Evolutionary conservation across 768 basidiomycete genomes (phyloP).

Genomic region (Naganishia vishniacii): DNA sequence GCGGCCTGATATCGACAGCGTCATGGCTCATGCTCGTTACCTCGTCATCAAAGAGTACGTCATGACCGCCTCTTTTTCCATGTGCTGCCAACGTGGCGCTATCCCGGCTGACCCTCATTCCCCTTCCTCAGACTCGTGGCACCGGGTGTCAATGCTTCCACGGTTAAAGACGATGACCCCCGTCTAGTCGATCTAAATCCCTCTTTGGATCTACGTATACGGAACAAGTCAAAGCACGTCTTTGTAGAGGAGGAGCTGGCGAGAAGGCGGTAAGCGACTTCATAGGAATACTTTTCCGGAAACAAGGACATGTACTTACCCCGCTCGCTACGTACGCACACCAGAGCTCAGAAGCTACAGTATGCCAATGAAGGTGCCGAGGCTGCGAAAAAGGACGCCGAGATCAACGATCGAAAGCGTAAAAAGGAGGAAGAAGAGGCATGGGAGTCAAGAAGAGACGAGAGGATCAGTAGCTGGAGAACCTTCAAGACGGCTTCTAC

Average conservation of each 20-base stretch:
- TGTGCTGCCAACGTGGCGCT: too few species aligned
- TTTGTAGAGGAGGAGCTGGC: conserved; percentile 46
- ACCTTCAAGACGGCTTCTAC: conserved; percentile 29
- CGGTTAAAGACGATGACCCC: conserved; percentile 41
- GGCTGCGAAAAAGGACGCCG: conserved; percentile 42
- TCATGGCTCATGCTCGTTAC: conserved; percentile 44
- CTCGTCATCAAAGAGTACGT: conserved; percentile 44
- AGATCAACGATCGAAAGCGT: conserved; percentile 39
- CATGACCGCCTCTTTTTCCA: not conserved
- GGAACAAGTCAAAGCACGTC: conserved; percentile 42
- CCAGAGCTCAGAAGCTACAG: conserved; percentile 40
- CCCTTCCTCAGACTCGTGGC: conserved; percentile 3
- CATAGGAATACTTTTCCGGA: too few species aligned
- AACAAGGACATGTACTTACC: too few species aligned
- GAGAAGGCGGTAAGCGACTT: conserved; percentile 37
- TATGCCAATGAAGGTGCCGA: conserved; percentile 48
- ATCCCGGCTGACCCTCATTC: too few species aligned
- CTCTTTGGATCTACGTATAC: conserved; percentile 39
- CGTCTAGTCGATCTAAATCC: conserved; percentile 38
- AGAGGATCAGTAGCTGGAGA: conserved; percentile 44
- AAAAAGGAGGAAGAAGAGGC: conserved; percentile 42
- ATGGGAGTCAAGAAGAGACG: conserved; percentile 47
- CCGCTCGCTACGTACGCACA: too few species aligned
- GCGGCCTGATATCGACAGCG: conserved; percentile 45
- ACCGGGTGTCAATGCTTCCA: conserved; percentile 37